phyloP scores from a whole-genome alignment of 2,329 filamentous ascomycete genomes.

The Stagonosporopsis rhizophila region DNA sequence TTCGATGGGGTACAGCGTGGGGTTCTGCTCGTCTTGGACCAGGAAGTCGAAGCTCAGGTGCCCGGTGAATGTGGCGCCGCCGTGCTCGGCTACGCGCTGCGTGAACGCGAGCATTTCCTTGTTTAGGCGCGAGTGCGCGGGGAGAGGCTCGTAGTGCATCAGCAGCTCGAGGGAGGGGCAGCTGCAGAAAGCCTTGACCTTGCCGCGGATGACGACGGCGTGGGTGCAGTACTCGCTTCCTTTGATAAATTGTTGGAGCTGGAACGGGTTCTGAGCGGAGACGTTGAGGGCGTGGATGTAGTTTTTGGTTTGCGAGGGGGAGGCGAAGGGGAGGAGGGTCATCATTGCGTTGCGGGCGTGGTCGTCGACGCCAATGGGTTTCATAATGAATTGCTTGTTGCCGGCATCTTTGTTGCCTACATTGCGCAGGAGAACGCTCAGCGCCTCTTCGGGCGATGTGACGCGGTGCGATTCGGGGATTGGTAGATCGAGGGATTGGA shows the following conservation, averaged over 20 bases:
- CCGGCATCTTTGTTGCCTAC: slow-evolving; percentile 20
- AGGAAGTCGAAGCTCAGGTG: slow-evolving; percentile 78
- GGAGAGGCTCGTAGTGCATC: slow-evolving; percentile 71
- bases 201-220: slow-evolving; percentile 69
- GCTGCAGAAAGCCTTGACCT: slow-evolving; percentile 70
- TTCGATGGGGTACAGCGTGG: slow-evolving; percentile 69
- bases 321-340: slow-evolving; percentile 67
- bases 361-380: slow-evolving; percentile 69
- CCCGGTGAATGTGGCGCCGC: slow-evolving; percentile 65
- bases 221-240: slow-evolving; percentile 76
- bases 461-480: slow-evolving; percentile 59
- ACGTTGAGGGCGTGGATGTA: slow-evolving; percentile 64
- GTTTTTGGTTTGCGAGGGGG: slow-evolving; percentile 60
- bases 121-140: slow-evolving; percentile 61
- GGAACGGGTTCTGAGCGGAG: slow-evolving; percentile 64
- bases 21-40: slow-evolving; percentile 54
- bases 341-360: slow-evolving; percentile 65
- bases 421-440: slow-evolving; percentile 57
- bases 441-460: slow-evolving; percentile 59
- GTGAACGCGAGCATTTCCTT: slow-evolving; percentile 72
- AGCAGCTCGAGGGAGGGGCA: slow-evolving; percentile 68
- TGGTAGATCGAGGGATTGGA: slow-evolving; percentile 53
- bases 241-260: slow-evolving; percentile 72
- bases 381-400: slow-evolving; percentile 67
- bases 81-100: slow-evolving; percentile 60